Conservation (phyloP, 148 eudicot species). For the Cornus controversa region DNA sequence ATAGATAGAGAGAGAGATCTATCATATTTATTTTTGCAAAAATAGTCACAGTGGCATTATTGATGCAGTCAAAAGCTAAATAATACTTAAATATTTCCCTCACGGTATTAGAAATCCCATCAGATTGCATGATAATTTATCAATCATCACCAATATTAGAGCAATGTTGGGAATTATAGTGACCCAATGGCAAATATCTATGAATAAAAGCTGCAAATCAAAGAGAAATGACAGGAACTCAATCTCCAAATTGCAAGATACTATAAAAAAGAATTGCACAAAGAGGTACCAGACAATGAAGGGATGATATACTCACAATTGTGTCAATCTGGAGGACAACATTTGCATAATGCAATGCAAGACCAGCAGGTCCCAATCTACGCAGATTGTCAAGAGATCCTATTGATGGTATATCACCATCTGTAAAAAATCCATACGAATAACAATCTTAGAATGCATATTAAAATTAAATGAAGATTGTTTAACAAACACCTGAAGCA, state of each 20-base stretch:
- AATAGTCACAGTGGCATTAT: neutral
- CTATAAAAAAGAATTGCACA: too few species aligned
- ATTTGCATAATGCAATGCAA: conserved; percentile 69
- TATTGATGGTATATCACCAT: conserved; percentile 22
- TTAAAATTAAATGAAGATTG: neutral
- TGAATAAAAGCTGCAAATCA: neutral
- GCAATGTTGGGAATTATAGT: neutral
- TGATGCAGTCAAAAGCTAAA: too few species aligned
- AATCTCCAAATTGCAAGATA: too few species aligned
- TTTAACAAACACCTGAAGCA: neutral
- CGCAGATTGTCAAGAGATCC: conserved; percentile 23
- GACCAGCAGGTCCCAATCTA: conserved; percentile 61
- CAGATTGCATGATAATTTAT: too few species aligned
- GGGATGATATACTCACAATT: conserved; percentile 44
- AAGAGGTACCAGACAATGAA: neutral
- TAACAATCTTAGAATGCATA: neutral
- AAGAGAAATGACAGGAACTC: too few species aligned
- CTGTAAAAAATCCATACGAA: conserved; percentile 23
- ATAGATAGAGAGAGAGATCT: neutral
- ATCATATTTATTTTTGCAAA: too few species aligned
- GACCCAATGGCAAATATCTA: neutral
- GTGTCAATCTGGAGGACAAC: conserved; percentile 56
- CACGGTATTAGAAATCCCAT: too few species aligned
- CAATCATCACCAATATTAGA: neutral
- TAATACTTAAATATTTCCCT: too few species aligned